Percentiles rank a stretch among this genome's conserved stretches.
phyloP scores from a whole-genome alignment of 1,139 yeast species.

The Debaryomyces sp. region DNA sequence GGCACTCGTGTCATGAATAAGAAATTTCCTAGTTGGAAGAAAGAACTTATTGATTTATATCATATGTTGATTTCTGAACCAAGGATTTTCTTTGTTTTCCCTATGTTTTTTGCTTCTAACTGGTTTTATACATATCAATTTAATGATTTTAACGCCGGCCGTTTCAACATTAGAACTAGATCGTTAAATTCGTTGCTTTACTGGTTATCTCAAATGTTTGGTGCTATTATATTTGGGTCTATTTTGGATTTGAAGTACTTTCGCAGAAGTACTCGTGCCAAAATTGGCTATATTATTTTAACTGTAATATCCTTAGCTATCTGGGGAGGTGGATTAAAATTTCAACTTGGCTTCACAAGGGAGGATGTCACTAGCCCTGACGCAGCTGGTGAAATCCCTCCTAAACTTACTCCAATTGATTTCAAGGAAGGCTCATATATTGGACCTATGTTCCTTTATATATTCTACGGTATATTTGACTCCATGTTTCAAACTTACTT shows the following conservation, averaged over 20 bases:
- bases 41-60: slow-evolving; percentile 47
- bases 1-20: slow-evolving; percentile 51
- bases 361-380: slow-evolving; percentile 27
- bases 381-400: slow-evolving; percentile 9
- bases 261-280: slow-evolving; percentile 49
- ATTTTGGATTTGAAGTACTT: slow-evolving; percentile 47
- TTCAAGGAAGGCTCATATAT: slow-evolving; percentile 48
- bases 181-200: slow-evolving; percentile 61
- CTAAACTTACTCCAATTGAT: slow-evolving; percentile 38
- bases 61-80: slow-evolving; percentile 49
- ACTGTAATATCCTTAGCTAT: slow-evolving; percentile 48
- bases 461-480: slow-evolving; percentile 61
- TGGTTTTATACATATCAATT: slow-evolving; percentile 70
- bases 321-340: slow-evolving; percentile 66
- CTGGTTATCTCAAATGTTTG: slow-evolving; percentile 64
- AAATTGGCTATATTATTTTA: slow-evolving; percentile 47
- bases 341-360: slow-evolving; percentile 50
- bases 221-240: slow-evolving; percentile 52
- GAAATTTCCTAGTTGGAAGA: slow-evolving; percentile 50
- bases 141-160: slow-evolving; percentile 57
- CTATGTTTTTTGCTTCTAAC: slow-evolving; percentile 64
- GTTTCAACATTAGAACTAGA: slow-evolving; percentile 61
- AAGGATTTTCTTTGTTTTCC: slow-evolving; percentile 51
- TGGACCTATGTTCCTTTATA: slow-evolving; percentile 64
- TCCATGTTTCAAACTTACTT: slow-evolving; percentile 59